Conservation (phyloP, 768 basidiomycete genomes). For the Pulveroboletus sp. region DNA sequence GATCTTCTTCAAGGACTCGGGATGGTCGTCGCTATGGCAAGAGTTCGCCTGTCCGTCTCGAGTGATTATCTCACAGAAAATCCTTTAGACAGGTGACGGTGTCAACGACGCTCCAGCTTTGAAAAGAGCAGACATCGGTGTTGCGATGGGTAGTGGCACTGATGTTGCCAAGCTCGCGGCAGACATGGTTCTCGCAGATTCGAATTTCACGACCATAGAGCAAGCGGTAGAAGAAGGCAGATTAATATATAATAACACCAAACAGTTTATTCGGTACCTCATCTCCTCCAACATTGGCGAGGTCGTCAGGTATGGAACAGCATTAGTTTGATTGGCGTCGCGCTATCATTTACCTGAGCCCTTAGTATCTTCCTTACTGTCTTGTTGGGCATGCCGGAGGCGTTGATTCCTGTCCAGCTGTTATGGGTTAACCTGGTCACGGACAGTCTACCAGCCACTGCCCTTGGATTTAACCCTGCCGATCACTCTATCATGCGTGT, state of each 20-base stretch:
- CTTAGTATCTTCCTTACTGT: slow-evolving; percentile 92
- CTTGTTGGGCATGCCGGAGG: slow-evolving; percentile 98
- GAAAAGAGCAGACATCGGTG: slow-evolving; percentile 96
- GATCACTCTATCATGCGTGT: slow-evolving; percentile 97
- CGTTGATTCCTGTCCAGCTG: slow-evolving; percentile 94
- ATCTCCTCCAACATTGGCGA: slow-evolving; percentile 98
- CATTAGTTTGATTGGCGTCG: neutral
- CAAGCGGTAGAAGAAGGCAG: slow-evolving; percentile 95
- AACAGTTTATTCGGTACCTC: slow-evolving; percentile 99
- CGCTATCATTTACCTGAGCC: neutral
- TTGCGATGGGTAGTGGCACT: slow-evolving; percentile 98
- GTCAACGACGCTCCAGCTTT: slow-evolving; percentile 98
- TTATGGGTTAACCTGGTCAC: slow-evolving; percentile 99
- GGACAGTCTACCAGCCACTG: slow-evolving; percentile 93
- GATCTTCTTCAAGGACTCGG: slow-evolving; percentile 90
- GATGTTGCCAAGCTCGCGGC: slow-evolving; percentile 98
- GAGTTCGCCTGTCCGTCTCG: slow-evolving; percentile 14
- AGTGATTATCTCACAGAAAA: slow-evolving; percentile 6
- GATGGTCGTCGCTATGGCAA: slow-evolving; percentile 92
- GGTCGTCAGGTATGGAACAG: slow-evolving; percentile 64
- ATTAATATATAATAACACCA: slow-evolving; percentile 98
- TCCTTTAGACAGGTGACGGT: slow-evolving; percentile 81
- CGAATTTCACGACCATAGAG: slow-evolving; percentile 97
- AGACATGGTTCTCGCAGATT: slow-evolving; percentile 96
- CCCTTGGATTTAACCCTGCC: slow-evolving; percentile 95